Evolutionary conservation across 768 basidiomycete genomes (phyloP).

Genomic region (Serendipita indica): DNA sequence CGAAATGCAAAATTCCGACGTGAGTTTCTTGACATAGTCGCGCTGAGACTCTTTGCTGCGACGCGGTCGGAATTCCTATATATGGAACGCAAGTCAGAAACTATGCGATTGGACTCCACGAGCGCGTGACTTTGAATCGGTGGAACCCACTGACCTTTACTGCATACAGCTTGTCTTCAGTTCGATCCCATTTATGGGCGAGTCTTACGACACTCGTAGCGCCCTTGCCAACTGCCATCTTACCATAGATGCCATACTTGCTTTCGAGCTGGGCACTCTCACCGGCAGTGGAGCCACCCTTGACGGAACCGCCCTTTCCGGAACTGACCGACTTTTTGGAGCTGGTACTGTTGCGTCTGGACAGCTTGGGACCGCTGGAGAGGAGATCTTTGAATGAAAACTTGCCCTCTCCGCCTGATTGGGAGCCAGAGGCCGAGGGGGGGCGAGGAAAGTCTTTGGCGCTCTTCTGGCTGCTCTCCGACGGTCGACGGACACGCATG

Average conservation of each 20-base stretch:
- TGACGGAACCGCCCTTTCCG: constrained; percentile 17
- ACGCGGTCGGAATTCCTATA: constrained; percentile 91
- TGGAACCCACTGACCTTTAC: constrained; percentile 57
- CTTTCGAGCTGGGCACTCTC: constrained; percentile 49
- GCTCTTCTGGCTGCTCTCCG: not conserved
- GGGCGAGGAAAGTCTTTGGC: constrained; percentile 20
- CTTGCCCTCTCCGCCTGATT: constrained; percentile 38
- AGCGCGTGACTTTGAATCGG: not conserved
- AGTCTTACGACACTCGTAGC: constrained; percentile 95
- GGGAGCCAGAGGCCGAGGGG: constrained; percentile 25
- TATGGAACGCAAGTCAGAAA: constrained; percentile 7
- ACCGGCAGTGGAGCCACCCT: constrained; percentile 29
- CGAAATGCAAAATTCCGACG: constrained; percentile 96
- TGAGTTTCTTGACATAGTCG: constrained; percentile 99
- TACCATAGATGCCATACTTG: constrained; percentile 96
- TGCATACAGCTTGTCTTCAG: constrained; percentile 92
- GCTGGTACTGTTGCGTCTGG: constrained; percentile 49
- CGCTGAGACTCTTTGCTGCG: constrained; percentile 98
- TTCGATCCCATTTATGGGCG: constrained; percentile 97
- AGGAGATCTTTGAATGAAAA: constrained; percentile 81
- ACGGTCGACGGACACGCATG: constrained; percentile 14
- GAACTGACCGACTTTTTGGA: constrained; percentile 46
- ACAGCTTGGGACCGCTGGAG: constrained; percentile 55
- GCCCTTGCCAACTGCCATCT: constrained; percentile 92
- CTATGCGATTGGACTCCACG: not conserved